A percentile compares a stretch with the other conserved stretches of the same genome.
These are phyloP conservation scores for Phytophthora citricola DNA, from an alignment of 352 stramenopile genomes.

Conservation along the genomic window DNA sequence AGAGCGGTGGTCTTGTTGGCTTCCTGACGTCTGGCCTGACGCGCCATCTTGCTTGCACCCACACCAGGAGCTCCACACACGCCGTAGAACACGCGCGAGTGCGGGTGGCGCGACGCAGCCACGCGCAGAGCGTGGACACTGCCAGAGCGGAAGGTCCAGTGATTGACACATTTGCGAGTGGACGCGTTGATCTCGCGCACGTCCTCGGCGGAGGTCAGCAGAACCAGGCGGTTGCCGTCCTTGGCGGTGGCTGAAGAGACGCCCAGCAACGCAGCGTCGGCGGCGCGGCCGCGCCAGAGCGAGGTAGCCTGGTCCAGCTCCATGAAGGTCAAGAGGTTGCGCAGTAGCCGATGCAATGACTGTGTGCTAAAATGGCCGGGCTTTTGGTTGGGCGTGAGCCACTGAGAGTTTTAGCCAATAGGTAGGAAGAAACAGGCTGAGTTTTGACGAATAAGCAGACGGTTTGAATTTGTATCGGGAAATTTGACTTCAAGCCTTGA, in stretches of 20 bases:
- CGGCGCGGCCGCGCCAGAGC: conserved; percentile 68
- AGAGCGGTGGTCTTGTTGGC: conserved; percentile 34
- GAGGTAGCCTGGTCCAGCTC: conserved; percentile 73
- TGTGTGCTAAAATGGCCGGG: background rate
- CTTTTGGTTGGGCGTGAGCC: conserved; percentile 38
- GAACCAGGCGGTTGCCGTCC: conserved; percentile 62
- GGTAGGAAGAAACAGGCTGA: background rate
- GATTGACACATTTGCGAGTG: conserved; percentile 74
- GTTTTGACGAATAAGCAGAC: conserved; percentile 23
- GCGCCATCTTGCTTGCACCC: conserved; percentile 53
- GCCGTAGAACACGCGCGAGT: conserved; percentile 64
- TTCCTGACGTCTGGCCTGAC: conserved; percentile 42
- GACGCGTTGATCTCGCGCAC: conserved; percentile 72
- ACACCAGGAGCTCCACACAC: conserved; percentile 48
- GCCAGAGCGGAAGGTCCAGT: conserved; percentile 75
- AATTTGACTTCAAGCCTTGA: conserved; percentile 10
- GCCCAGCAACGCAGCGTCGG: conserved; percentile 54
- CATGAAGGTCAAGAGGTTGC: conserved; percentile 41
- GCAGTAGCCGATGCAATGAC: conserved; percentile 2
- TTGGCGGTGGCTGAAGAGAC: conserved; percentile 47
- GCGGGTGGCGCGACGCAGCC: conserved; percentile 62
- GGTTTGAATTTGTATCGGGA: background rate
- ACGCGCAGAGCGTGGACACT: conserved; percentile 55
- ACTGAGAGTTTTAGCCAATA: conserved; percentile 37
- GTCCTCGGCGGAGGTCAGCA: conserved; percentile 70